Percentiles rank a stretch among this genome's conserved stretches.
Evolutionary conservation across 164 flowering plant species (phyloP).

Genomic region (Cinnamomum micranthum): DNA sequence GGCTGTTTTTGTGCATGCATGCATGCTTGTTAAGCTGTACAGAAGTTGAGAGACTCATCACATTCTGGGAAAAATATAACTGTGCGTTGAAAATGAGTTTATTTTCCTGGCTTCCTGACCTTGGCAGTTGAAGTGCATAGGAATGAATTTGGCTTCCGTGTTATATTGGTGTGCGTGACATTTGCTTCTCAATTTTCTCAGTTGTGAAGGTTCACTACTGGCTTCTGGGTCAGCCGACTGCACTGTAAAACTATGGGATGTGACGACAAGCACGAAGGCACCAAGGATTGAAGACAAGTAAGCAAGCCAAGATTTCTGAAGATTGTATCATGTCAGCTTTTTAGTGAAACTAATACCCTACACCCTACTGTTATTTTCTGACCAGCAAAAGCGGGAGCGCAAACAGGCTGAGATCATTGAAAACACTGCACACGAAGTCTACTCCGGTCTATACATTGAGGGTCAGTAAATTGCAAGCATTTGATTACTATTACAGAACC

Average conservation of each 20-base stretch:
- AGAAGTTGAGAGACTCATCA: too few relatives aligned
- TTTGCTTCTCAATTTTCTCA: constrained; percentile 20
- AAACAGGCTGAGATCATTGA: constrained; percentile 78
- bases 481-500: not conserved
- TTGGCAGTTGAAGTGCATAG: not conserved
- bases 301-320: constrained; percentile 17
- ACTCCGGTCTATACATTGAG: constrained; percentile 70
- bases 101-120: not conserved
- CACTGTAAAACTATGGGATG: constrained; percentile 97
- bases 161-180: not conserved
- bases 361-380: not conserved
- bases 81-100: too few relatives aligned
- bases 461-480: constrained; percentile 49
- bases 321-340: not conserved
- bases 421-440: constrained; percentile 78
- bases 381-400: constrained; percentile 57
- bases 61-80: too few relatives aligned
- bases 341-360: constrained; percentile 1
- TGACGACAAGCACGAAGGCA: constrained; percentile 64
- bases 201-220: constrained; percentile 93
- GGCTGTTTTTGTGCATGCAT: too few relatives aligned
- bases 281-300: constrained; percentile 71
- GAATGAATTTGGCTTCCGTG: not conserved
- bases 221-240: constrained; percentile 99
- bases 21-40: too few relatives aligned